Conservation (phyloP, 139 green algal genomes). For the Microglena sp. region DNA sequence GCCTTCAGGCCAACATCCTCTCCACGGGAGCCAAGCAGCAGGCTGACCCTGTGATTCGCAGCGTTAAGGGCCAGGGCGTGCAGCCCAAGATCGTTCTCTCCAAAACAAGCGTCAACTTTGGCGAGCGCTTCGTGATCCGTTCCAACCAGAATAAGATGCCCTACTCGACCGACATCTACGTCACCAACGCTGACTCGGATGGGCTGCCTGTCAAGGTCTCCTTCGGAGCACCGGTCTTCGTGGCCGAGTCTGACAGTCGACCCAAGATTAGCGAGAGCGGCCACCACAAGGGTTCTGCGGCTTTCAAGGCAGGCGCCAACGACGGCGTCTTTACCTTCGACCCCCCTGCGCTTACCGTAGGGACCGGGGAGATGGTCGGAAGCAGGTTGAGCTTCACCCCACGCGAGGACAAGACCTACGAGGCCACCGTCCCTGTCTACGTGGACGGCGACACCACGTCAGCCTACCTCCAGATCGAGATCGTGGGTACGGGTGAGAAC, state of each 20-base stretch:
- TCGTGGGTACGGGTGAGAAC: constrained; percentile 30
- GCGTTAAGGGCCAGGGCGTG: too few species aligned
- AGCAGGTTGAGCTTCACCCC: constrained; percentile 40
- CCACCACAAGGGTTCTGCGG: too few species aligned
- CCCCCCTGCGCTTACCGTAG: too few species aligned
- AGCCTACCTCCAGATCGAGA: constrained; percentile 32
- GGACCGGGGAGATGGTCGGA: constrained; percentile 18
- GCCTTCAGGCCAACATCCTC: too few species aligned
- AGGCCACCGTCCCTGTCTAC: constrained; percentile 39
- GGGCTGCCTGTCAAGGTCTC: background rate
- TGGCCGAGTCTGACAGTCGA: background rate
- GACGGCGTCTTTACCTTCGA: too few species aligned
- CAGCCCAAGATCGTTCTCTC: constrained; percentile 42
- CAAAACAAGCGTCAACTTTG: constrained; percentile 52
- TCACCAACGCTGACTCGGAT: background rate
- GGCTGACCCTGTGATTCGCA: too few species aligned
- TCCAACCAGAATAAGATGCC: constrained; percentile 33
- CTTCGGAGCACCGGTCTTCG: constrained; percentile 3
- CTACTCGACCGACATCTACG: constrained; percentile 11
- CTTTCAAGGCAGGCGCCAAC: too few species aligned
- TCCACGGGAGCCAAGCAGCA: too few species aligned
- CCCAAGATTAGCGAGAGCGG: too few species aligned
- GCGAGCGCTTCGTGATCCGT: constrained; percentile 39
- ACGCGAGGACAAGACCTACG: constrained; percentile 30
- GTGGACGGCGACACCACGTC: constrained; percentile 22